phyloP scores from a whole-genome alignment of 371 early-diverging fungal genomes.

The Circinella umbellata region DNA sequence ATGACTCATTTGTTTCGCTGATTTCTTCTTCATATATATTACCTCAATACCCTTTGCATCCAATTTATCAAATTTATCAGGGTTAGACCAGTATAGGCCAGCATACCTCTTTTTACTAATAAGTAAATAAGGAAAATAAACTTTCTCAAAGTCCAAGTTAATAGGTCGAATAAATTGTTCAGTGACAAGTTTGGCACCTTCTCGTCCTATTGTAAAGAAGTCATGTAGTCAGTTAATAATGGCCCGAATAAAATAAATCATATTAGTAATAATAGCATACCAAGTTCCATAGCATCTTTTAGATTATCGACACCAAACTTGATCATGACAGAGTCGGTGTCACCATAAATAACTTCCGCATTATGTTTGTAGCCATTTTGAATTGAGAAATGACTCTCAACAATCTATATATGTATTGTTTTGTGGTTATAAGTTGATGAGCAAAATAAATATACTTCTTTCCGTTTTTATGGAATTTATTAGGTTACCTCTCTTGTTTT shows the following conservation, averaged over 20 bases:
- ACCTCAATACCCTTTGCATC: conserved; percentile 99
- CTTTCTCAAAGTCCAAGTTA: conserved; percentile 99
- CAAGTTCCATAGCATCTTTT: conserved; percentile 89
- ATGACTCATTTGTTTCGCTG: too few relatives aligned
- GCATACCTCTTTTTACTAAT: conserved; percentile 99
- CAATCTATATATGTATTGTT: conserved; percentile 48
- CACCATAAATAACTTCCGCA: conserved; percentile 98
- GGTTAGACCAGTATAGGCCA: conserved; percentile 97
- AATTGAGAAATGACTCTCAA: conserved; percentile 86
- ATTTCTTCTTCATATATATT: conserved; percentile 6
- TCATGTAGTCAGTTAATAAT: neutral
- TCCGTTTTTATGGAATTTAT: neutral
- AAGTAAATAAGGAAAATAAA: conserved; percentile 97
- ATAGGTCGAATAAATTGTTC: conserved; percentile 92
- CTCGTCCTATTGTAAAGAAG: conserved; percentile 45
- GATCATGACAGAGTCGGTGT: conserved; percentile 99
- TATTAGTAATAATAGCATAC: conserved; percentile 33
- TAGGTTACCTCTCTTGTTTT: conserved; percentile 76
- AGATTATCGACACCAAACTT: conserved; percentile 89
- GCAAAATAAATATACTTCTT: neutral
- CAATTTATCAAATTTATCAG: conserved; percentile 92
- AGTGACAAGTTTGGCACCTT: conserved; percentile 92
- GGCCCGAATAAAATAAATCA: too few relatives aligned
- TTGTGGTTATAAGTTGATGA: neutral
- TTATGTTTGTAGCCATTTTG: conserved; percentile 90